Evolutionary conservation across 2,329 filamentous ascomycete species (phyloP).

Genomic region (Rhexocercosporidium sp.): DNA sequence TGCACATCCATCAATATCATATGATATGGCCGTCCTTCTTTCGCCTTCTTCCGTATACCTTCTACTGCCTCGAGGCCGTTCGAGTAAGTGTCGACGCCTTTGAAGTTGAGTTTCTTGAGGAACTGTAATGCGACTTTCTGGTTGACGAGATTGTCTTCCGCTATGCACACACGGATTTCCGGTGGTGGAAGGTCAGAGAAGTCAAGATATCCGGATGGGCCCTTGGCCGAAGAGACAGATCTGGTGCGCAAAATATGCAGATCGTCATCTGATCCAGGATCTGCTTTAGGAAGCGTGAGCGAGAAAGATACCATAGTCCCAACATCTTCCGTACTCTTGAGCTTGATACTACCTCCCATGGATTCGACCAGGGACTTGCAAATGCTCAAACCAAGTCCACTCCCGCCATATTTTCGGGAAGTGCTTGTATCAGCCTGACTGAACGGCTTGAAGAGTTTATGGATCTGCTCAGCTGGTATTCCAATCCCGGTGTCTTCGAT

Average conservation of each 20-base stretch:
- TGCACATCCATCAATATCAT: conserved; percentile 95
- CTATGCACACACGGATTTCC: conserved; percentile 86
- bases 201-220: conserved; percentile 44
- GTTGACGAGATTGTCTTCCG: conserved; percentile 94
- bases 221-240: background rate
- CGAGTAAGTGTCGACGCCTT: conserved; percentile 81
- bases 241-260: background rate
- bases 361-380: conserved; percentile 94
- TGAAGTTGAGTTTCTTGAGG: conserved; percentile 82
- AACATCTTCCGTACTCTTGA: conserved; percentile 75
- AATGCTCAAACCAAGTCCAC: conserved; percentile 88
- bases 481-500: conserved; percentile 92
- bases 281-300: conserved; percentile 83
- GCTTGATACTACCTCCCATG: conserved; percentile 82
- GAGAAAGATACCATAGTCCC: conserved; percentile 81
- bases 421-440: conserved; percentile 92
- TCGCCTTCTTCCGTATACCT: conserved; percentile 75
- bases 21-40: conserved; percentile 79
- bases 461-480: conserved; percentile 79
- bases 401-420: conserved; percentile 88
- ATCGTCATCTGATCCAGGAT: conserved; percentile 58
- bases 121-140: conserved; percentile 93
- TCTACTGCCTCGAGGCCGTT: conserved; percentile 90
- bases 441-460: conserved; percentile 89
- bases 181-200: conserved; percentile 78